A percentile compares a stretch with the other conserved stretches of the same genome.
Evolutionary conservation across 169 alveolate genomes (phyloP).

Genomic region (Plasmodium billcollinsi): DNA sequence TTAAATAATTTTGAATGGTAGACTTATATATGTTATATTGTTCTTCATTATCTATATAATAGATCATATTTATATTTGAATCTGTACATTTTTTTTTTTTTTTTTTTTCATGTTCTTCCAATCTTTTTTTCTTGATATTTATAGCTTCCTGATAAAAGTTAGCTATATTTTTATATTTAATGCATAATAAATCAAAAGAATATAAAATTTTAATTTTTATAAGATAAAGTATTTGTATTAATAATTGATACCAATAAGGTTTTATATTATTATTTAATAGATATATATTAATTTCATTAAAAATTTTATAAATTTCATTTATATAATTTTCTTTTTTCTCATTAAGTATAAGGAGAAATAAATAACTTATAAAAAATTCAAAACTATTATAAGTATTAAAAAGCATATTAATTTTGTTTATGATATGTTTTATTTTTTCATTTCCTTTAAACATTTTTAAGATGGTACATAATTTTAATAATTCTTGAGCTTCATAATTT

Average conservation of each 20-base stretch:
- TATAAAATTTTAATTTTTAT: conserved; percentile 22
- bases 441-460: neutral
- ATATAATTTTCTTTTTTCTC: conserved; percentile 2
- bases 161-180: conserved; percentile 24
- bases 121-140: conserved; percentile 7
- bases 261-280: conserved; percentile 8
- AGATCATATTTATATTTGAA: too few relatives aligned
- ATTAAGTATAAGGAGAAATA: conserved; percentile 17
- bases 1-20: conserved; percentile 13
- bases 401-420: conserved; percentile 10
- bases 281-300: conserved; percentile 11
- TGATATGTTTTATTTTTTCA: conserved; percentile 8
- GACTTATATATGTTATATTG: conserved; percentile 4
- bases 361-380: conserved; percentile 39
- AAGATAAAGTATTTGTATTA: conserved; percentile 38
- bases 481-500: conserved; percentile 27
- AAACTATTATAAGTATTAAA: conserved; percentile 7
- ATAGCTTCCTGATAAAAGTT: conserved; percentile 8
- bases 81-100: too few relatives aligned
- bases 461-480: conserved; percentile 31
- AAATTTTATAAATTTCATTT: conserved; percentile 12
- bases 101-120: neutral
- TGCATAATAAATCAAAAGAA: conserved; percentile 27
- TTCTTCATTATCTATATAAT: neutral
- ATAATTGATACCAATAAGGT: conserved; percentile 38